Conservation (phyloP, 495 filamentous ascomycete species). For the Sphaerosporella brunnea region DNA sequence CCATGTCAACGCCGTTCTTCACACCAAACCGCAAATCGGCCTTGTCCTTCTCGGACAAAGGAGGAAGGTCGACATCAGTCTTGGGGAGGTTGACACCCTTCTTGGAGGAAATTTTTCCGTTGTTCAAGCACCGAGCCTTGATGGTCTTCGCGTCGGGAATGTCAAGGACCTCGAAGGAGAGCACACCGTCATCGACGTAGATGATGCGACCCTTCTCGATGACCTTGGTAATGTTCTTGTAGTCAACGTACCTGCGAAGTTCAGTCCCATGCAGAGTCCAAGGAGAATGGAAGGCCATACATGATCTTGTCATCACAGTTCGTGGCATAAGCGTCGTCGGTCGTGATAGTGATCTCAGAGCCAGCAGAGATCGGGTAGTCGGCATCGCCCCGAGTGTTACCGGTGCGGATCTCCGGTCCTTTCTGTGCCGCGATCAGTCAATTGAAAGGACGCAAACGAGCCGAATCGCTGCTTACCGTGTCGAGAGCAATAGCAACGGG, state of each 20-base stretch:
- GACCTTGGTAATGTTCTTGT: constrained; percentile 99
- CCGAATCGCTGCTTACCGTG: constrained; percentile 38
- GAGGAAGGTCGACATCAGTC: constrained; percentile 94
- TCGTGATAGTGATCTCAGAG: constrained; percentile 79
- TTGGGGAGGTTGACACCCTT: constrained; percentile 98
- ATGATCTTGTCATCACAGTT: constrained; percentile 76
- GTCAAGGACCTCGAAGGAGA: constrained; percentile 82
- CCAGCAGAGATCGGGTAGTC: constrained; percentile 78
- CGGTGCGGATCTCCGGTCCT: constrained; percentile 95
- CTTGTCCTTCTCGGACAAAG: constrained; percentile 97
- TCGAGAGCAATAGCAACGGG: constrained; percentile 93
- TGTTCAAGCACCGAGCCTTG: constrained; percentile 71
- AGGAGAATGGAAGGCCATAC: constrained; percentile 37
- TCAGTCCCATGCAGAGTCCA: constrained; percentile 1
- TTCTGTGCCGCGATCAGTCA: constrained; percentile 35
- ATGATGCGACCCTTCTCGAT: constrained; percentile 84
- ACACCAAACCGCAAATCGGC: constrained; percentile 84
- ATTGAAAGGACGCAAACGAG: neutral
- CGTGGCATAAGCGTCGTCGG: constrained; percentile 84
- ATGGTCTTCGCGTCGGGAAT: constrained; percentile 78
- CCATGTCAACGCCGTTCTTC: constrained; percentile 95
- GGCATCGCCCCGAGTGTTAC: constrained; percentile 66
- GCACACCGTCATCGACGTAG: constrained; percentile 95
- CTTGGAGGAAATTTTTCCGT: constrained; percentile 91
- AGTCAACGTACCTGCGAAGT: constrained; percentile 73